A percentile compares a stretch with the other conserved stretches of the same genome.
phyloP scores from a whole-genome alignment of 176 grass and related monocot genomes.

The Phoenix dactylifera region DNA sequence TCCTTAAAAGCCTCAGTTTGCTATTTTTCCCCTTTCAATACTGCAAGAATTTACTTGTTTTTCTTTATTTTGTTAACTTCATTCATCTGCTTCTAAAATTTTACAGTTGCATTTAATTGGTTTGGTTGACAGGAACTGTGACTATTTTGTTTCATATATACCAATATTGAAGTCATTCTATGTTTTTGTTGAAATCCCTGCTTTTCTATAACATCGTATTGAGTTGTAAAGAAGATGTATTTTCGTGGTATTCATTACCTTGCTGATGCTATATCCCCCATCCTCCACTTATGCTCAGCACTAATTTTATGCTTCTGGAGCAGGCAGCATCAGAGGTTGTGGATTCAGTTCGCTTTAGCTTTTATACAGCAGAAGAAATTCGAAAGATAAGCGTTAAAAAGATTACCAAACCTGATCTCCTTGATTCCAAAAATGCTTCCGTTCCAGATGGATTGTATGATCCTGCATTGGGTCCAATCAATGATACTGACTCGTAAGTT shows the following conservation, averaged over 20 bases:
- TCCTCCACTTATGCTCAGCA: background rate
- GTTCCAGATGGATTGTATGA: slow-evolving; percentile 74
- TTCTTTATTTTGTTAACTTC: no score
- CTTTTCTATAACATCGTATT: background rate
- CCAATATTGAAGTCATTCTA: no score
- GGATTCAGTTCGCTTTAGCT: slow-evolving; percentile 66
- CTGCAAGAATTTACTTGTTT: no score
- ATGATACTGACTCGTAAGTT: slow-evolving; percentile 43
- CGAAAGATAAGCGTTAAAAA: slow-evolving; percentile 56
- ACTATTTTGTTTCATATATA: no score
- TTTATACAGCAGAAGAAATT: slow-evolving; percentile 56
- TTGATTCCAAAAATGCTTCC: slow-evolving; percentile 51
- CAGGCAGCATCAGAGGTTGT: slow-evolving; percentile 61
- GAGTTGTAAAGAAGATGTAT: no score
- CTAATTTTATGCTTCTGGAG: slow-evolving; percentile 11
- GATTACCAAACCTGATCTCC: slow-evolving; percentile 51
- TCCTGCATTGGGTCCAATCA: slow-evolving; percentile 69
- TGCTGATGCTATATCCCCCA: no score
- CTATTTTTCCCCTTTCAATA: no score
- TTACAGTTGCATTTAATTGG: no score
- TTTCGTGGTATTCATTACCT: no score
- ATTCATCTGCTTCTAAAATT: no score
- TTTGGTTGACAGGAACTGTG: no score
- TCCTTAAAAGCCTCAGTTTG: no score
- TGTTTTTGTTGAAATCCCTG: background rate